phyloP scores from a whole-genome alignment of 169 alveolate genomes.

The Plasmodium reichenowi region DNA sequence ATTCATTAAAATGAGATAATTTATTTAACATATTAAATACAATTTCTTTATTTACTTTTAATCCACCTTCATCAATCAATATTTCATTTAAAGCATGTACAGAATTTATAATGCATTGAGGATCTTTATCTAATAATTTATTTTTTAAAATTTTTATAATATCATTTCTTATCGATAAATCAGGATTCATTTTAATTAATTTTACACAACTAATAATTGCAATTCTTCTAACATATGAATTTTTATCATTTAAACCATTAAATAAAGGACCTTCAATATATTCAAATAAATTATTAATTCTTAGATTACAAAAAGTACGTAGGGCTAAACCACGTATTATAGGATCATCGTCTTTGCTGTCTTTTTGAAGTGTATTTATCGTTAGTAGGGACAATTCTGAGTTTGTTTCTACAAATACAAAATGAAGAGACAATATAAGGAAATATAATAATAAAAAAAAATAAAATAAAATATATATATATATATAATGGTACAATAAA shows the following conservation, averaged over 20 bases:
- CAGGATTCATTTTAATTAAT: constrained; percentile 72
- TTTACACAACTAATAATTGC: constrained; percentile 94
- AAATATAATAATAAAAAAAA: not conserved
- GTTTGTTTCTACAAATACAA: constrained; percentile 86
- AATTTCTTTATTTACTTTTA: constrained; percentile 89
- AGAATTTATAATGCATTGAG: constrained; percentile 92
- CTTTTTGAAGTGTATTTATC: constrained; percentile 97
- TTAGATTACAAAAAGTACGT: constrained; percentile 95
- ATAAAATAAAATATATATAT: not conserved
- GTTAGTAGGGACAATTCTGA: constrained; percentile 98
- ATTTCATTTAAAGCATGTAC: constrained; percentile 95
- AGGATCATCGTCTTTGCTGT: constrained; percentile 96
- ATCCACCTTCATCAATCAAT: constrained; percentile 94
- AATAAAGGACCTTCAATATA: constrained; percentile 74
- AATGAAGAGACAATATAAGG: not conserved
- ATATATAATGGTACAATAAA: not conserved
- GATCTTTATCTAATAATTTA: constrained; percentile 90
- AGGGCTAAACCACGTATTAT: constrained; percentile 98
- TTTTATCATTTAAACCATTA: constrained; percentile 92
- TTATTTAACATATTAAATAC: constrained; percentile 88
- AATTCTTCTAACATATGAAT: constrained; percentile 97
- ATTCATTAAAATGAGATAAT: constrained; percentile 93
- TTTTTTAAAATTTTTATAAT: constrained; percentile 65
- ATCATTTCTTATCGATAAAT: constrained; percentile 63
- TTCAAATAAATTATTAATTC: constrained; percentile 85